Evolutionary conservation across 1,284 basidiomycete genomes (phyloP), one percentile per base, ranked within the genome.

Genomic region (Ganoderma meredithae): DNA sequence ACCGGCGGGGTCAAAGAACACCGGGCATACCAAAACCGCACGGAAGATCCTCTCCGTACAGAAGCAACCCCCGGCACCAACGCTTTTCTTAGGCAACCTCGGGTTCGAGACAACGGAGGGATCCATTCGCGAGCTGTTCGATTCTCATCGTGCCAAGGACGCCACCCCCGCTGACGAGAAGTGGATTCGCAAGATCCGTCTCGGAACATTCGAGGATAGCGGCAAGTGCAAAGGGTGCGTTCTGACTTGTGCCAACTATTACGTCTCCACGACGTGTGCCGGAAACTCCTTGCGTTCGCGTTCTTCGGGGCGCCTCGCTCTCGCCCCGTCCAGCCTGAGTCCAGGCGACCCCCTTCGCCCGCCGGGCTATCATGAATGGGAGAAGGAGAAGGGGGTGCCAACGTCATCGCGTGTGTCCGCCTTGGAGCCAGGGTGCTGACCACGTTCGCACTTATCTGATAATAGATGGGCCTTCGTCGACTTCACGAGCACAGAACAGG

Each of bases 201-300:
- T 99, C 85, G 96, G 95, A 1, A 96, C 96, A 19, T 99, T 99
- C 74, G 95, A 99, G 79, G 97, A 99, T 79, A 93, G 88, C 64
- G 96, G 96, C 7, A 84, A 91, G 70, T 99, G 97, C 81, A 99
- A 99, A 86, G 97, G 97, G 94, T 98, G 77, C 72, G 86, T 80
- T 31, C 49, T 19, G 36, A 15, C 40, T 80, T 31, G 47, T 19
- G 36, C 25, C 22, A 40, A 25, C 13, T 25, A 52, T 52, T 52
- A 52, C 47, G 47, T 52, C 47, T 22, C 12, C 7, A 15, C 58
- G 12, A 40, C 22, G 36, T 60, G 22, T 60, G 10, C 27, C 13
- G 12, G 12, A 17, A 33, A 5, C 62, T 36, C 49, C 22, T 47
- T 41, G 17, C 53, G 49, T 33, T 62, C 44, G 52, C 41, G 33